Percentiles rank a stretch among this genome's conserved stretches.
phyloP scores from a whole-genome alignment of 2,329 filamentous ascomycete species.

The Colletotrichum falcatum region DNA sequence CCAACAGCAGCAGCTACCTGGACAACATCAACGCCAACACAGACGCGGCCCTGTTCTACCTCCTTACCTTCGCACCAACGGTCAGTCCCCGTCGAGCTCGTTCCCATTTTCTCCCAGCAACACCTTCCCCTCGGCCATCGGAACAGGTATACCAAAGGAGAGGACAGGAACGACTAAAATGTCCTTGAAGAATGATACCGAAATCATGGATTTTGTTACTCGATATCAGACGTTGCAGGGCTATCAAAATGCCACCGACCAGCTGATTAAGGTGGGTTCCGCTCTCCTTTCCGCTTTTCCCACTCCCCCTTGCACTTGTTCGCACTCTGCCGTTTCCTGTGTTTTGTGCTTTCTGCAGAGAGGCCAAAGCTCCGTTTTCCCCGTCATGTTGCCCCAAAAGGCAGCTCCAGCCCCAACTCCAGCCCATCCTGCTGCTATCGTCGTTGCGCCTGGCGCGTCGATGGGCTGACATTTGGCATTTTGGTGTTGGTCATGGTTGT shows the following conservation, averaged over 20 bases:
- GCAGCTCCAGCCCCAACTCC: conserved; percentile 4
- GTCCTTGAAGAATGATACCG: conserved; percentile 43
- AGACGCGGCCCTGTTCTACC: conserved; percentile 25
- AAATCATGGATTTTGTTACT: conserved; percentile 59
- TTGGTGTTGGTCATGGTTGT: not conserved
- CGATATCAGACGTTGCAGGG: conserved; percentile 59
- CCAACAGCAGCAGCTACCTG: conserved; percentile 21
- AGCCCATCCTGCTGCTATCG: not conserved
- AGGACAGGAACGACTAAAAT: conserved; percentile 42
- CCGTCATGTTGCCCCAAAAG: not conserved
- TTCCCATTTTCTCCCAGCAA: conserved; percentile 18
- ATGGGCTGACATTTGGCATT: not conserved
- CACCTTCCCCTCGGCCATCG: conserved; percentile 27
- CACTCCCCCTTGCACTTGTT: conserved; percentile 12
- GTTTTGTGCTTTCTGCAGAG: conserved; percentile 16
- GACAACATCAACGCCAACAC: conserved; percentile 17
- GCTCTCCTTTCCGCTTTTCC: conserved; percentile 14
- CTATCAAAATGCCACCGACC: conserved; percentile 56
- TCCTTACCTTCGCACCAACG: conserved; percentile 25
- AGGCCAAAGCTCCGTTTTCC: conserved; percentile 25
- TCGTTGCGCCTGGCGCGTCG: not conserved
- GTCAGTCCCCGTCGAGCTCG: conserved; percentile 15
- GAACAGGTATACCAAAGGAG: conserved; percentile 19
- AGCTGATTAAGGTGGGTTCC: conserved; percentile 60
- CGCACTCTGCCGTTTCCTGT: conserved; percentile 8